Base-by-base conservation (phyloP, 441 rosid species). In the Gossypium aridum region DNA sequence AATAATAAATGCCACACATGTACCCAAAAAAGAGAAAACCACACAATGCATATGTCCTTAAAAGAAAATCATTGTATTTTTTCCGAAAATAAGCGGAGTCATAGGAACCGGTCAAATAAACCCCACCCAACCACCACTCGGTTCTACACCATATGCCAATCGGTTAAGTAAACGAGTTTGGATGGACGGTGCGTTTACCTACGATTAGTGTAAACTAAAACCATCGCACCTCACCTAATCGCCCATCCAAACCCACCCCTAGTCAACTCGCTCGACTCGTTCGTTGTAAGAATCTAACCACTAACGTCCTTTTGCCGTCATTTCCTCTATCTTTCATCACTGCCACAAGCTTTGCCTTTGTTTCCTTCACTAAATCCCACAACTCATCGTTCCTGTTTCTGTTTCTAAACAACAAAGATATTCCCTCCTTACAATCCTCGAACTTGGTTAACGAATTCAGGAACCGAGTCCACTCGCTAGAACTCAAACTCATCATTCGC, bases 311-410 rank as follows among this genome's bases (percentile, higher is more conserved):
- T 55, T 73, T 79, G 3, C 39, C 75, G 19, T 70, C 64, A 8
- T 10, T n/a, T 49, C 64, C 64, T 51, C 80, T 16, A 7, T 74
- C 63, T 70, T 49, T 54, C 61, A 70, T 55, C 57, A 6, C 64
- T 49, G 54, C 67, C 55, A 1, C 20, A 55, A 80, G 34, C 57
- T 79, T 75, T 13, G n/a, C 64, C 75, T 75, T 86, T 5, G 84
- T 78, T 67, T 69, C 85, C 1, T 72, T 45, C 2, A 92, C 76
- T 78, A 81, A 51, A 61, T 85, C 88, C 98, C 98, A 88, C 69
- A 89, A 72, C 7, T 78, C 79, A 71, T 89, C 92, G 3, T 83
- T 82, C 74, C 83, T 85, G 9, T 79, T 85, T 69, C 72, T 79
- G 56, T 86, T 78, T 66, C 75, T 79, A 61, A 83, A 87, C 71